Evolutionary conservation across 805 yeast species (phyloP), one percentile per base, ranked within the genome.

Genomic region (Yamadazyma akitaensis): DNA sequence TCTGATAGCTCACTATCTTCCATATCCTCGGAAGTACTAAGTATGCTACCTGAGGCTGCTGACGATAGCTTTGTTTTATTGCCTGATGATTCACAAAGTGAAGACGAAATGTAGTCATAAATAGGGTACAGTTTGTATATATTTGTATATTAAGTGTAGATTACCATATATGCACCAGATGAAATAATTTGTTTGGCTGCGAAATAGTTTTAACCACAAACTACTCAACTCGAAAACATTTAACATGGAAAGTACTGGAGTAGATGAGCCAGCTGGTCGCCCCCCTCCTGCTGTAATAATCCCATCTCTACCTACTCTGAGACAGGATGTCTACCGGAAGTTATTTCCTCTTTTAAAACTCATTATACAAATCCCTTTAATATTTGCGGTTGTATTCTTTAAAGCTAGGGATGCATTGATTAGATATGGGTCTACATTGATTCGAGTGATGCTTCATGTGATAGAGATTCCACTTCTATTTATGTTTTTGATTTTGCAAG

Each of bases 1-100:
- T 9, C 30, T 13, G 46, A 43, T 19, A 43, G 46, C 16, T 26
- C 46, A 16, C 31, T 43, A n/a, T 43, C 46, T 5, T 43, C 46
- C 5, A 37, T 43, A 3, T 36, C 46, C 10, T 43, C 46, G 18
- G 41, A 43, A 19, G 19, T 36, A 2, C 24, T 43, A 21, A 18
- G 28, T 31, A 18, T 16, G 31, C 37, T 43, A 16, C 46, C 46
- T 4, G 46, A 36, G 18, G 46, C 41, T 9, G 36, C 39, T 2
- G 41, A 43, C 26, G 26, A 31, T 10, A 43, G 41, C 37, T 43
- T 43, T 30, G 37, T 43, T 18, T 13, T 37, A n/a, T 30, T 37
- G 12, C 28, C 46, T 3, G 46, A 36, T n/a, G 30, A 11, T 13
- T 33, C 43, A 25, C 14, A 16, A 10, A 13, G 26, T 11, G 37